A percentile compares a stretch with the other conserved stretches of the same genome.
Evolutionary conservation across 2,329 filamentous ascomycete species (phyloP).

Genomic region (Fusarium sarcochroum): DNA sequence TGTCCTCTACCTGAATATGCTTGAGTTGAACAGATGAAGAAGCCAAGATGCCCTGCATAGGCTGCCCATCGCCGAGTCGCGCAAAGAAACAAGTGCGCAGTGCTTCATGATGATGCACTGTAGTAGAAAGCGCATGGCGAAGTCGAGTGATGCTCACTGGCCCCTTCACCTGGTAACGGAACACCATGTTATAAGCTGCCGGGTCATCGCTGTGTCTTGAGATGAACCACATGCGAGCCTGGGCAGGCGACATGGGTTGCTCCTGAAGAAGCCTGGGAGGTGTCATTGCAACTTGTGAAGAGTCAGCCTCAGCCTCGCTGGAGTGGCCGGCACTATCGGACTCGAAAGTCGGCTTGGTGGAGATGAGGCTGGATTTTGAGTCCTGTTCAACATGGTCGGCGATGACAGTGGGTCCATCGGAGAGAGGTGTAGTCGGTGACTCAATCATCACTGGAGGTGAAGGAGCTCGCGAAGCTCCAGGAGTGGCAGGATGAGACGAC

Average conservation of each 20-base stretch:
- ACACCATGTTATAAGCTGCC: neutral
- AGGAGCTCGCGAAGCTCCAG: neutral
- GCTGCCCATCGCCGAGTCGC: neutral
- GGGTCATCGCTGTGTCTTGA: neutral
- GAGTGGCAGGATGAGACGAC: too few relatives aligned
- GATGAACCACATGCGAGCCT: slow-evolving; percentile 7
- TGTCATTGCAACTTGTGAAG: too few relatives aligned
- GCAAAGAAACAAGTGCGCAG: neutral
- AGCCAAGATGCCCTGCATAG: slow-evolving; percentile 1
- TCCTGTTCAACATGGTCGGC: too few relatives aligned
- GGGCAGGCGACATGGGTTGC: neutral
- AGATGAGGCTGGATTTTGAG: neutral
- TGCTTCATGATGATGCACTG: neutral
- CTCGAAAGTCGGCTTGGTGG: neutral
- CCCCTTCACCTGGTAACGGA: neutral
- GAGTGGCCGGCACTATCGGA: too few relatives aligned
- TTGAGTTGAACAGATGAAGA: neutral
- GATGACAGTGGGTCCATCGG: neutral
- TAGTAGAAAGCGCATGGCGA: neutral
- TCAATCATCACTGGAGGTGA: too few relatives aligned
- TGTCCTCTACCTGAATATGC: neutral
- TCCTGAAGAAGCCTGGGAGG: neutral
- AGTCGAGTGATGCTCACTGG: neutral
- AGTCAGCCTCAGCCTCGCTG: neutral
- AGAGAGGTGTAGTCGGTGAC: neutral